Base-by-base conservation (phyloP, 75 land plant species). In the Gnetum montanum region DNA sequence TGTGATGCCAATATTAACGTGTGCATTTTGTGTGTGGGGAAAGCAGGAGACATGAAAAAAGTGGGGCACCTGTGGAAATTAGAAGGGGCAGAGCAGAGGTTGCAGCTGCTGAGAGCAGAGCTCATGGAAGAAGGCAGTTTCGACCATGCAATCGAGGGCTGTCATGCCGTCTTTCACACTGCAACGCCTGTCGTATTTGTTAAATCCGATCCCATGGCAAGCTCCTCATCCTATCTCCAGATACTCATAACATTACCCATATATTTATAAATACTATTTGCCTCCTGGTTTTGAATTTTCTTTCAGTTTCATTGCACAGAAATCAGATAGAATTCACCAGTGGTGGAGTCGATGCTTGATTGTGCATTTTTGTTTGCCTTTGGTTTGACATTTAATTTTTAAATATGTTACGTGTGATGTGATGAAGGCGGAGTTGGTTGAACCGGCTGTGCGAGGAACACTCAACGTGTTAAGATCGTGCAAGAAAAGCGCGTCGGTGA, bases 391-490 rank as follows among this genome's bases (percentile, higher is more conserved):
- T n/a, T n/a, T n/a, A n/a, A n/a, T n/a, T n/a, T n/a, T n/a, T n/a
- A n/a, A n/a, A n/a, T n/a, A n/a, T n/a, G n/a, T n/a, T n/a, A n/a
- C n/a, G n/a, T n/a, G n/a, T n/a, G n/a, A n/a, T n/a, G n/a, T n/a
- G n/a, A n/a, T 43, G 27, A 61, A 94, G 98, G 65, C 58, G 8
- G 88, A 90, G 59, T 86, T 90, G 43, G 40, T 95, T 56, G 77
- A 80, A 16, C 99, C 99, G 0, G 97, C 99, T 1, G 54, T 86
- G 3, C 35, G 57, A 16, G 99, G 99, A 6, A 95, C 99, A 0
- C 55, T 95, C 53, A 95, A 95, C 35, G 91, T 95, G 22, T 62
- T 95, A n/a, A 65, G 73, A 36, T 86, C 95, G 3, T 95, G 99
- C 60, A 70, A 72, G 57, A 95, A 62, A 60, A 74, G 72, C 23